Base-by-base conservation (phyloP, 2,329 filamentous ascomycete genomes). In the Neonectria neomacrospora region DNA sequence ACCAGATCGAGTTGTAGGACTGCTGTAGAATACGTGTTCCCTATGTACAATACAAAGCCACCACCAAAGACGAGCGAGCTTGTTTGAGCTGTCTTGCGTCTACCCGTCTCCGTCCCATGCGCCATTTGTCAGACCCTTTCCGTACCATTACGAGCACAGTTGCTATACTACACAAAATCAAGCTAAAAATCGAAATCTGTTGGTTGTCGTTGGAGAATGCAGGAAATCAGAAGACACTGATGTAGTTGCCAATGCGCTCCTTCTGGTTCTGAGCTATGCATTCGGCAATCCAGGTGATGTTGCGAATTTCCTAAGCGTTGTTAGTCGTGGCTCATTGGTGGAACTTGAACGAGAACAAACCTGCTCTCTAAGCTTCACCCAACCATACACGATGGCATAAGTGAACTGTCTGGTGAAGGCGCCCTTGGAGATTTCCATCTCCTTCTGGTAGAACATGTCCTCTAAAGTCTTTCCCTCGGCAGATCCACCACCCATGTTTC, bases 191-290 rank as follows among this genome's bases (percentile, higher is more conserved):
- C 41, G 59, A 69, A 68, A 68, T 63, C 44, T 44, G 52, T 12
- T 41, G 56, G 56, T 44, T 16, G 53, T 56, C 68, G 65, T 65
- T 68, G 58, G 44, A 58, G 61, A 61, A 67, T 67, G 61, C 32
- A 57, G 55, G 61, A 65, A 67, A 72, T 86, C 81, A 97, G 81
- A 99, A 97, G 66, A 98, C 96, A 81, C 94, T 97, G 79, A 99
- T 99, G 81, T 97, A 99, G 82, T 98, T 99, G 73, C 93, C 92
- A 78, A 99, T 98, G 77, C 96, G 89, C 80, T 99, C 96, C 84
- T 99, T 99, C 82, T 99, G 96, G 84, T 97, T 97, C 82, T 99
- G 96, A 59, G 96, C 96, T 86, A 99, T 99, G 82, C 96, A 99
- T 81, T 99, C 96, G 22, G 96, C 91, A 79, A 99, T 99, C 96